Percentiles rank a stretch among this genome's conserved stretches.
Conservation (phyloP, 1,139 yeast species). For the Lodderomyces orthopsilosis region DNA sequence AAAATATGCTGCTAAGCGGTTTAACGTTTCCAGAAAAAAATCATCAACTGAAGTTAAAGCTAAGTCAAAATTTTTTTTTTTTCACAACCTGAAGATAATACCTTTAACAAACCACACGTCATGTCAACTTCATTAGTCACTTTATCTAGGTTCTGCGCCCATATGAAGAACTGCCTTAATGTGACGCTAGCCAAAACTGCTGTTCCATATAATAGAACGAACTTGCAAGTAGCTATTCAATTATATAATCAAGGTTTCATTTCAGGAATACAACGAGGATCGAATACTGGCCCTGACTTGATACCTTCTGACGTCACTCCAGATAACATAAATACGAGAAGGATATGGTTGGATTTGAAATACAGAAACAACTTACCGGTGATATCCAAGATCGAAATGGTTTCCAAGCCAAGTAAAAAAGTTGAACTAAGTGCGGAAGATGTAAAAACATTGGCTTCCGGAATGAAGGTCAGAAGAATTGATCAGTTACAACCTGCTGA, state of each 20-base stretch:
- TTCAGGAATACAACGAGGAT: constrained; percentile 81
- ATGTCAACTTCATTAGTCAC: constrained; percentile 69
- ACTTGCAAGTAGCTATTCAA: constrained; percentile 78
- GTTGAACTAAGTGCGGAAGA: constrained; percentile 64
- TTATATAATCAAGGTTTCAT: constrained; percentile 90
- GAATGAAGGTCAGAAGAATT: constrained; percentile 70
- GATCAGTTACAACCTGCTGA: constrained; percentile 90
- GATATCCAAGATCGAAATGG: constrained; percentile 64
- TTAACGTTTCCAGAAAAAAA: background rate
- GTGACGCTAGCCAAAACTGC: constrained; percentile 74
- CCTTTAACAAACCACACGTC: background rate
- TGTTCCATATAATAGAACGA: constrained; percentile 80
- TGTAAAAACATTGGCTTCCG: constrained; percentile 70
- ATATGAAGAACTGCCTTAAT: constrained; percentile 81
- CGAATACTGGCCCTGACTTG: constrained; percentile 83
- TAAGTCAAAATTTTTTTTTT: constrained; percentile 22
- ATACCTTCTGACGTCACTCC: constrained; percentile 77
- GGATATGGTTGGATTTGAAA: constrained; percentile 89
- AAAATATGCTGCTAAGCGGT: background rate
- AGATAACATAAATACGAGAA: constrained; percentile 80
- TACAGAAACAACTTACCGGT: constrained; percentile 82
- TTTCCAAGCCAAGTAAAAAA: constrained; percentile 83
- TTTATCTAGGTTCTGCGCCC: constrained; percentile 83
- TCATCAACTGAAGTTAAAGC: background rate
- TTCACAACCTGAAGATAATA: background rate